These are phyloP conservation scores for Chalara sp. DNA, from an alignment of 2,329 filamentous ascomycete genomes.

Conservation along the genomic window DNA sequence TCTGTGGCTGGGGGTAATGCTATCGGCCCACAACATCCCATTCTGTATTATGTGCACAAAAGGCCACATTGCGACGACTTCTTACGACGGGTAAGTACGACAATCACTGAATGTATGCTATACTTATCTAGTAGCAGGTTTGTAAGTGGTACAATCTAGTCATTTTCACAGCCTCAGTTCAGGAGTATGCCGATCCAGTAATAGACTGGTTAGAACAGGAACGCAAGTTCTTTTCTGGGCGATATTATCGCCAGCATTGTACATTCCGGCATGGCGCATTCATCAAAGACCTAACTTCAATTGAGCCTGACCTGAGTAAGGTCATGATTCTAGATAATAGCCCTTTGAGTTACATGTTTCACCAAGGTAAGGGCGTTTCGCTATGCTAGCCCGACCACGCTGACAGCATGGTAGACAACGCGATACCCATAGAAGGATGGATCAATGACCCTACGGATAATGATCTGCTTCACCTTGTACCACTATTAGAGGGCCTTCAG, in stretches of 20 bases:
- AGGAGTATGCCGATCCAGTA: constrained; percentile 97
- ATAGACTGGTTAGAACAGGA: constrained; percentile 98
- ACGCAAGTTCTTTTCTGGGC: constrained; percentile 87
- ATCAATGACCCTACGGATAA: constrained; percentile 98
- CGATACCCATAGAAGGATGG: constrained; percentile 98
- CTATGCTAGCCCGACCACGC: background rate
- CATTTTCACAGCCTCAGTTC: constrained; percentile 92
- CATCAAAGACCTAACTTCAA: constrained; percentile 93
- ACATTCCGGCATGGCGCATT: constrained; percentile 93
- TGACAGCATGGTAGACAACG: constrained; percentile 66
- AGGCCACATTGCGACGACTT: constrained; percentile 96
- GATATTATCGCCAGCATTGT: constrained; percentile 96
- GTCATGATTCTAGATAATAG: constrained; percentile 99
- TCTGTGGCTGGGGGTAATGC: constrained; percentile 61
- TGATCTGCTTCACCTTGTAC: constrained; percentile 86
- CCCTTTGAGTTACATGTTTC: constrained; percentile 96
- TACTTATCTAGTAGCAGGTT: constrained; percentile 45
- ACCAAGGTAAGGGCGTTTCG: constrained; percentile 65
- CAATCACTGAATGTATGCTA: background rate
- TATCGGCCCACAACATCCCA: constrained; percentile 83
- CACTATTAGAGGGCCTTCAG: constrained; percentile 87
- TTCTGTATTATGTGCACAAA: constrained; percentile 98
- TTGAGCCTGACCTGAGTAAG: constrained; percentile 94
- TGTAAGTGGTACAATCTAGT: constrained; percentile 98
- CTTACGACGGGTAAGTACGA: constrained; percentile 61